phyloP scores from a whole-genome alignment of 2,329 filamentous ascomycete genomes.

The Dactylellina haptotyla region DNA sequence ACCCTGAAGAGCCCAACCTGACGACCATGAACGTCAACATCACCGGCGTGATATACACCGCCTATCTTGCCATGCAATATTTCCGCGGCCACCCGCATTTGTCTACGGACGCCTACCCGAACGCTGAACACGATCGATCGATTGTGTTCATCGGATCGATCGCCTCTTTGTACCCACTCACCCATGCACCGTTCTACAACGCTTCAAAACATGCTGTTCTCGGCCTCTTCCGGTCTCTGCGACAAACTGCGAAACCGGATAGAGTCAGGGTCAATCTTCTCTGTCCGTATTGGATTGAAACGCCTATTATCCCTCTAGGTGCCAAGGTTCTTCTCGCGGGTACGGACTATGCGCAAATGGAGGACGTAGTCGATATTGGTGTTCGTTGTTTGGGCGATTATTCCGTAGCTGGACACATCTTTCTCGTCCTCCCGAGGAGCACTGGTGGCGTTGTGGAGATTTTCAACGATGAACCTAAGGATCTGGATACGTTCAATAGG shows the following conservation, averaged over 20 bases:
- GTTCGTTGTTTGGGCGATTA: constrained; percentile 72
- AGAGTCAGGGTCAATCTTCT: constrained; percentile 72
- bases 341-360: constrained; percentile 66
- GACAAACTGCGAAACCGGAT: constrained; percentile 61
- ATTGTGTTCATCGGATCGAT: constrained; percentile 73
- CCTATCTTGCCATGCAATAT: constrained; percentile 72
- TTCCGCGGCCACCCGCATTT: constrained; percentile 64
- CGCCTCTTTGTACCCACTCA: constrained; percentile 67
- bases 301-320: constrained; percentile 67
- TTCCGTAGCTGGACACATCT: constrained; percentile 67
- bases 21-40: constrained; percentile 71
- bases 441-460: constrained; percentile 61
- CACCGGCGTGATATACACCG: constrained; percentile 72
- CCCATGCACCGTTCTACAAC: constrained; percentile 67
- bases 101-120: constrained; percentile 56
- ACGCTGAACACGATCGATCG: constrained; percentile 67
- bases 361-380: constrained; percentile 72
- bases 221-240: constrained; percentile 71
- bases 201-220: constrained; percentile 74
- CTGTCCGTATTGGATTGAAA: constrained; percentile 74
- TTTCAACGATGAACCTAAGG: constrained; percentile 65
- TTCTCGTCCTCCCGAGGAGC: constrained; percentile 69
- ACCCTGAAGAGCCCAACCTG: constrained; percentile 66
- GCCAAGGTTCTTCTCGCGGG: constrained; percentile 69
- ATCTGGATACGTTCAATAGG: constrained; percentile 68